phyloP scores from a whole-genome alignment of 352 stramenopile species.

The Saprolegnia parasitica region DNA sequence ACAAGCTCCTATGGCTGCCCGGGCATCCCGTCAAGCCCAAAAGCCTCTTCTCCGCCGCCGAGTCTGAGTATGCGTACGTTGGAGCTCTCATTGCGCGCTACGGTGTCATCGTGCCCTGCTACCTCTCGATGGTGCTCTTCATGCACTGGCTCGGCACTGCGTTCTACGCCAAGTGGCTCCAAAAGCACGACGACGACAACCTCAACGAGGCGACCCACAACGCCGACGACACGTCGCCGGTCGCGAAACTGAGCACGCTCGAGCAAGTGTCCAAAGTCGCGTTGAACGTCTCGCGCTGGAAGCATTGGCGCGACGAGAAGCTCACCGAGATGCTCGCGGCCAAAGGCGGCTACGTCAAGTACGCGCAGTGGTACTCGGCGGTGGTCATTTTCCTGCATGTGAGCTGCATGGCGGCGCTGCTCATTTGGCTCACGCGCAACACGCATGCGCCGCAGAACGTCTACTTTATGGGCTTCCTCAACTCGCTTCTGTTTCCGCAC shows the following conservation, averaged over 20 bases:
- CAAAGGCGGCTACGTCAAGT: slow-evolving; percentile 74
- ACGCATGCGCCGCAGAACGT: slow-evolving; percentile 53
- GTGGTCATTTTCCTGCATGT: slow-evolving; percentile 66
- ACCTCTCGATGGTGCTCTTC: slow-evolving; percentile 59
- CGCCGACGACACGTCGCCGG: neutral
- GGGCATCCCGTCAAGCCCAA: slow-evolving; percentile 33
- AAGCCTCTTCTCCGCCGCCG: slow-evolving; percentile 35
- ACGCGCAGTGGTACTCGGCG: slow-evolving; percentile 66
- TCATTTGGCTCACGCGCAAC: slow-evolving; percentile 41
- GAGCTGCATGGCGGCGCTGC: slow-evolving; percentile 62
- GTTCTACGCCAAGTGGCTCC: slow-evolving; percentile 37
- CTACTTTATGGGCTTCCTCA: slow-evolving; percentile 82
- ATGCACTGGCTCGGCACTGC: slow-evolving; percentile 72
- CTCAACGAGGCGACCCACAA: neutral
- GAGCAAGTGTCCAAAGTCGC: neutral
- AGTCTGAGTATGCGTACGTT: slow-evolving; percentile 21
- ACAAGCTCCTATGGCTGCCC: slow-evolving; percentile 72
- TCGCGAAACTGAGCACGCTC: neutral
- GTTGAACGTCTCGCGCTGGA: slow-evolving; percentile 13
- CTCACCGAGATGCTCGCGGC: slow-evolving; percentile 59
- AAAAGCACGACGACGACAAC: slow-evolving; percentile 13
- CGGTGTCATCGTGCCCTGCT: slow-evolving; percentile 66
- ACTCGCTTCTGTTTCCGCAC: slow-evolving; percentile 75
- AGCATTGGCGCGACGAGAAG: slow-evolving; percentile 47
- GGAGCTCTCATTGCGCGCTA: slow-evolving; percentile 49